Evolutionary conservation across 306 rosid species (phyloP), one percentile per base, ranked within the genome.

Genomic region (Lathyrus sativus): DNA sequence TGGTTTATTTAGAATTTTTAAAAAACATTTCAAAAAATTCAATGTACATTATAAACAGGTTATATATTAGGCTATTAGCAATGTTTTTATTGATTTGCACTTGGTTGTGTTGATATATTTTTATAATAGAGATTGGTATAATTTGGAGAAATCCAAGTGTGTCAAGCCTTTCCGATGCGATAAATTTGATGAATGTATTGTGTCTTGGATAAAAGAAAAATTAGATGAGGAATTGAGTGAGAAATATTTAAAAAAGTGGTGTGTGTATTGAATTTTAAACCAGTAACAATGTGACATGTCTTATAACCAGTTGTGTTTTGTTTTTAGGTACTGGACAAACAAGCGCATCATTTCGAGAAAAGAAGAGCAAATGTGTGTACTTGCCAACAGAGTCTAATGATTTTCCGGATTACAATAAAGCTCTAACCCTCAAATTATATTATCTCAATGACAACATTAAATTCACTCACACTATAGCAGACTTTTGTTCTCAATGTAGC

Each of bases 101-200:
- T 37, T 7, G 12, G n/a, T 19, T 74, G 75, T 68, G 29, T 66
- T 80, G 76, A 72, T 71, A 15, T 81, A 9, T 68, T 64, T 37
- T 43, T 28, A 42, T 5, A 9, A 71, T 80, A 92, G 98, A 54
- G 98, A 92, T 76, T n/a, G n/a, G n/a, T n/a, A n/a, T n/a, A n/a
- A n/a, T n/a, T n/a, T n/a, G n/a, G n/a, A n/a, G n/a, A n/a, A 92
- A 76, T 92, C 98, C 39, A 92, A 92, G 91, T 96, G 96, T 0
- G 98, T 92, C 48, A 92, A 92, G 78, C 80, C 96, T 14, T 92
- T 92, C 75, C 77, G 98, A 45, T 92, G 98, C 24, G 96, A 96
- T 39, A 96, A 90, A 69, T 92, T 92, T 83, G 98, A 92, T 76
- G 98, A 84, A 53, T 92, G 93, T 67, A 92, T 92, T 81, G 93